Evolutionary conservation across 768 basidiomycete genomes (phyloP), one percentile per base, ranked within the genome.

Genomic region (Rubroboletus satanas): DNA sequence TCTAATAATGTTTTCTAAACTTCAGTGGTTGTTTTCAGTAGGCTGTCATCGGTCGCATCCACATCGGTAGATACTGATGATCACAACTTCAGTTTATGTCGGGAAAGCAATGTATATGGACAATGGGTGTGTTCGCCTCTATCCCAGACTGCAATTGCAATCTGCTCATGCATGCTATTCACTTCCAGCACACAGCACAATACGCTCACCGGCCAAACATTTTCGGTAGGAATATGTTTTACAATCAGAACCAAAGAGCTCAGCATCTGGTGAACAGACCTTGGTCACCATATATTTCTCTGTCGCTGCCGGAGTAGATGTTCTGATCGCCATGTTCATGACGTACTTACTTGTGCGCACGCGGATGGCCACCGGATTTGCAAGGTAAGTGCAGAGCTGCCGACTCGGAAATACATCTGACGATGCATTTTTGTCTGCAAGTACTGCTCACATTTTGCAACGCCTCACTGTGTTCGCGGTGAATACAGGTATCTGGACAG

Each of bases 401-500:
- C 4, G 7, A 17, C 12, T 14, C 4, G 23, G 21, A 12, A 42
- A 21, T 6, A 2, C 2, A 43, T 17, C 23, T 54, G 42, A 60
- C 18, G 7, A 31, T 18, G 10, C n/a, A 21, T 18, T 7, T 39
- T 33, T 6, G 9, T 14, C 5, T 10, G 5, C 26, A 36, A 63
- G 62, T 2, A 60, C 55, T 21, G 36, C 17, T 1, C 37, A 52
- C 11, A 2, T 63, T n/a, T 45, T 62, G 5, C 54, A 54, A 37
- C 54, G 54, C 17, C 51, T 63, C 7, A 45, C 4, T 0, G 7
- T 63, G 7, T 60, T 60, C 28, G 45, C 54, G 1, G 45, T 54
- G 8, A 49, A 51, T 18, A 49, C 54, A 5, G 74, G 80, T 1
- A 75, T 82, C 11, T 79, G 77, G 14, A 74, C 81, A 15, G 83